Evolutionary conservation across 2,329 filamentous ascomycete species (phyloP).

Genomic region (Colletotrichum shisoi): DNA sequence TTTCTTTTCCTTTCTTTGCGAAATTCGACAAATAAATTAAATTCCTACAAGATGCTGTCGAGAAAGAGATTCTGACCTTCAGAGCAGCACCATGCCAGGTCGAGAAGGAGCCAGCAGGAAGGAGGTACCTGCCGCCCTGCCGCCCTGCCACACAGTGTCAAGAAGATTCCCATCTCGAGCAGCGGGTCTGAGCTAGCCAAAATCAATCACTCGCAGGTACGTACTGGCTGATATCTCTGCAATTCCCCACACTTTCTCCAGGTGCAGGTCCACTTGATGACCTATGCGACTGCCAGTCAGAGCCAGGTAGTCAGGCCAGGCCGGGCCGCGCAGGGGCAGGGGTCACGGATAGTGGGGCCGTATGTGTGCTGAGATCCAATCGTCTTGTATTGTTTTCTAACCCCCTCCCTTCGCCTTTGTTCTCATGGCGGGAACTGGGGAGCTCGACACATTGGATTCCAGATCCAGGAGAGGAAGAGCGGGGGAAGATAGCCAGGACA

Average conservation of each 20-base stretch:
- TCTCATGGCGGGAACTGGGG: conserved; percentile 11
- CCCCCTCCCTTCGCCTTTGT: conserved; percentile 6
- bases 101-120: not conserved
- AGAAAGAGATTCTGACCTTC: not conserved
- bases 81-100: not conserved
- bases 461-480: conserved; percentile 20
- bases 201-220: conserved; percentile 13
- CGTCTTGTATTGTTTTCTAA: not conserved
- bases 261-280: conserved; percentile 14
- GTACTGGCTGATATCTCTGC: conserved; percentile 16
- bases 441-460: conserved; percentile 21
- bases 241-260: conserved; percentile 38
- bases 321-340: conserved; percentile 30
- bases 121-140: not conserved
- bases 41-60: not conserved
- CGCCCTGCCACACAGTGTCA: conserved; percentile 24
- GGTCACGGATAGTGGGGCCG: conserved; percentile 20
- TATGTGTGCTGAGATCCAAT: conserved; percentile 13
- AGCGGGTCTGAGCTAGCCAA: conserved; percentile 24
- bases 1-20: not conserved
- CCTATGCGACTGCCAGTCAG: conserved; percentile 28
- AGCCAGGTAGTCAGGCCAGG: conserved; percentile 18
- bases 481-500: conserved; percentile 8
- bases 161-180: conserved; percentile 4
- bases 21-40: not conserved